A percentile compares a stretch with the other conserved stretches of the same genome.
Evolutionary conservation across 129 eudicot species (phyloP).

Genomic region (Centella asiatica): DNA sequence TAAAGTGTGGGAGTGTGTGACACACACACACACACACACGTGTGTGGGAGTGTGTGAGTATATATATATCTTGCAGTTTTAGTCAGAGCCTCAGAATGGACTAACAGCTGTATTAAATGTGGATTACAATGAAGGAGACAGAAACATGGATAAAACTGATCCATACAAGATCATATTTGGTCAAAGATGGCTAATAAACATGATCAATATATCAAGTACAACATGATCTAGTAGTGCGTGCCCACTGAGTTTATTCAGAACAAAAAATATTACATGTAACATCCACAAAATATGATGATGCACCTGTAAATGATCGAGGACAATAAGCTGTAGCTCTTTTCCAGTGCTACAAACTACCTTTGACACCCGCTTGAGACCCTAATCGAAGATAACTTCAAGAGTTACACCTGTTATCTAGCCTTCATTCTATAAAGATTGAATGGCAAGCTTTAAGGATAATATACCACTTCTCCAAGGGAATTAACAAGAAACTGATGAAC

Average conservation of each 20-base stretch:
- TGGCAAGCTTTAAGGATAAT: slow-evolving; percentile 13
- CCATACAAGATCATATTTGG: no score
- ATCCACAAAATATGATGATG: slow-evolving; percentile 5
- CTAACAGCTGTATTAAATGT: no score
- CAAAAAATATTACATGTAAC: background rate
- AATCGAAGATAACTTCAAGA: slow-evolving; percentile 18
- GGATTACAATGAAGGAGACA: no score
- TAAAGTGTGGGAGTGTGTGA: no score
- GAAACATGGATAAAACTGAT: no score
- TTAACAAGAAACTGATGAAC: slow-evolving; percentile 87
- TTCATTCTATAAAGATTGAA: slow-evolving; percentile 9
- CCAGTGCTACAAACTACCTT: slow-evolving; percentile 81
- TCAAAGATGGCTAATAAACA: no score
- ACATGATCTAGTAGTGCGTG: no score
- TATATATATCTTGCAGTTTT: no score
- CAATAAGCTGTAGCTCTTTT: slow-evolving; percentile 81
- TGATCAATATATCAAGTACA: no score
- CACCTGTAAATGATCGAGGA: slow-evolving; percentile 94
- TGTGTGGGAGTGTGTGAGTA: no score
- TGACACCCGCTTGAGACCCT: slow-evolving; percentile 90
- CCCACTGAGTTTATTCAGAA: background rate
- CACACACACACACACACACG: no score
- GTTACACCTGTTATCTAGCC: slow-evolving; percentile 2
- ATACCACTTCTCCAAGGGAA: slow-evolving; percentile 94
- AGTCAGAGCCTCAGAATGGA: no score